These are phyloP conservation scores for Hanseniaspora thailandica DNA, from an alignment of 805 yeast species.

Conservation along the genomic window DNA sequence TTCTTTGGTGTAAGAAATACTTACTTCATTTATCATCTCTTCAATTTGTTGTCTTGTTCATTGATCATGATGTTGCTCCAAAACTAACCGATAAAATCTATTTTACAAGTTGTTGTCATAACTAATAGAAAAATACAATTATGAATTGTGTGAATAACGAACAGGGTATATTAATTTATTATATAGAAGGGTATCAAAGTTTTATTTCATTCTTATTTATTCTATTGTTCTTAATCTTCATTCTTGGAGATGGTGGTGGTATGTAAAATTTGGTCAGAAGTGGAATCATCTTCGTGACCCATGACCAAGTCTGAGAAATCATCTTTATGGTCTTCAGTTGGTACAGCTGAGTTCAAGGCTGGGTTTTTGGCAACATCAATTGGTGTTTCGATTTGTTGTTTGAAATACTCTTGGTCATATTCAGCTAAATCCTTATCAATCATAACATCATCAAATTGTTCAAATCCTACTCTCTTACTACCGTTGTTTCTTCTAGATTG, in stretches of 20 bases:
- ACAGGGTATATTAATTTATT: background rate
- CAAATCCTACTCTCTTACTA: slow-evolving; percentile 6
- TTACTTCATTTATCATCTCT: slow-evolving; percentile 72
- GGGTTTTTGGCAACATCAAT: background rate
- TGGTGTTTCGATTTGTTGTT: slow-evolving; percentile 12
- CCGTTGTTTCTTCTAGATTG: slow-evolving; percentile 5
- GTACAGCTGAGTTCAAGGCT: background rate
- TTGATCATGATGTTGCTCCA: slow-evolving; percentile 23
- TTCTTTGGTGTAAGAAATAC: slow-evolving; percentile 70
- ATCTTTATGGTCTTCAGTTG: background rate
- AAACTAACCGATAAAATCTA: background rate
- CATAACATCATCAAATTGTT: background rate
- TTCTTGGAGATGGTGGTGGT: slow-evolving; percentile 2
- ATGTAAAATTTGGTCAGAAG: background rate
- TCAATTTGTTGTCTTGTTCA: slow-evolving; percentile 54
- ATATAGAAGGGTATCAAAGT: background rate
- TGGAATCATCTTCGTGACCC: background rate
- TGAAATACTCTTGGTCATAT: background rate
- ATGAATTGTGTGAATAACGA: background rate
- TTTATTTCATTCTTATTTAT: background rate
- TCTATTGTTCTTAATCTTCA: background rate
- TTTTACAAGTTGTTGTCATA: too few relatives aligned
- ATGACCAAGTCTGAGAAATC: background rate
- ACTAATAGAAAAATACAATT: too few relatives aligned
- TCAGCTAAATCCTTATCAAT: background rate